Conservation (phyloP, 129 eudicot species). For the Sambucus nigra region DNA sequence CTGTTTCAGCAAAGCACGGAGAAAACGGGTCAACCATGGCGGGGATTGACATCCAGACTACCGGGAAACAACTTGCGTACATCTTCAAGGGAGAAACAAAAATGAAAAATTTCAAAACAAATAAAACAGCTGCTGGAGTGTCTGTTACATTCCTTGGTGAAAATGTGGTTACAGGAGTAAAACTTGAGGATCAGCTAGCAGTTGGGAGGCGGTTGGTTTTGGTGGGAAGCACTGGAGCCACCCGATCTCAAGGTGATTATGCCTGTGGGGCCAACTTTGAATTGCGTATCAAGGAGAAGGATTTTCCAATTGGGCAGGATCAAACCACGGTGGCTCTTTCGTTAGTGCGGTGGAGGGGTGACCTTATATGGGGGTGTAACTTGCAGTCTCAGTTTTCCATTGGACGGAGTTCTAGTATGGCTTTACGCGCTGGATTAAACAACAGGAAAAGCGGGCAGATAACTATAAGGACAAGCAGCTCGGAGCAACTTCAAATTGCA, state of each 20-base stretch:
- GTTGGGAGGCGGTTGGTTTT: conserved; percentile 20
- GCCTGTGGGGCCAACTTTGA: conserved; percentile 31
- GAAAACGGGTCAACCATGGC: conserved; percentile 22
- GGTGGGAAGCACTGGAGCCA: conserved; percentile 18
- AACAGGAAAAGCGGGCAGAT: conserved; percentile 25
- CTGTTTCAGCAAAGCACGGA: conserved; percentile 22
- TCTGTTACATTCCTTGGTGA: conserved; percentile 21
- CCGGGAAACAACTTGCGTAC: conserved; percentile 16
- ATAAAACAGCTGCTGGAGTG: conserved; percentile 21
- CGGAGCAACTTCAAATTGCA: conserved; percentile 33
- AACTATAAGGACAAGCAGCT: conserved; percentile 21
- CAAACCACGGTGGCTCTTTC: conserved; percentile 14
- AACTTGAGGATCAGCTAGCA: conserved; percentile 23
- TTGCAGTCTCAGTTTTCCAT: conserved; percentile 28
- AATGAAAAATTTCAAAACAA: conserved; percentile 5
- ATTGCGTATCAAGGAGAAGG: conserved; percentile 14
- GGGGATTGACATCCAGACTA: conserved; percentile 17
- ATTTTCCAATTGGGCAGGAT: conserved; percentile 22
- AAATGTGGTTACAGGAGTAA: conserved; percentile 20
- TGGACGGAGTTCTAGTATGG: conserved; percentile 19
- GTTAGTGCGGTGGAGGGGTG: conserved; percentile 26
- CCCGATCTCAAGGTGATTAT: conserved; percentile 14
- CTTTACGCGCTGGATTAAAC: conserved; percentile 18
- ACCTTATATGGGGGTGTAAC: conserved; percentile 20
- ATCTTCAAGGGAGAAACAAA: conserved; percentile 25